These are phyloP conservation scores for Stephanodiscus minutulus DNA, from an alignment of 108 stramenopile species.

Conservation along the genomic window DNA sequence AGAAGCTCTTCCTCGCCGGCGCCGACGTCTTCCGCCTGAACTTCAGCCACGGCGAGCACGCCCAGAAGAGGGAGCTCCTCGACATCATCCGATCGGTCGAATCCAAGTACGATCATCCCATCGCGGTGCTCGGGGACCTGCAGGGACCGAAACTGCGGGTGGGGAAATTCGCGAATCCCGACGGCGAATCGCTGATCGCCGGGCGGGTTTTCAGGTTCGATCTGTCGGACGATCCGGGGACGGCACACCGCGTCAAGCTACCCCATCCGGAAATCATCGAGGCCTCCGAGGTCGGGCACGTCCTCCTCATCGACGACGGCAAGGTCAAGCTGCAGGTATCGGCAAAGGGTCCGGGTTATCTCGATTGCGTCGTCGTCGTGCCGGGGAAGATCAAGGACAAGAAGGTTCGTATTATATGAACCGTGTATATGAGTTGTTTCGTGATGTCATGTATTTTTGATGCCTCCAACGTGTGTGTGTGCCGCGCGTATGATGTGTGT, in stretches of 20 bases:
- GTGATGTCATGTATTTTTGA: neutral
- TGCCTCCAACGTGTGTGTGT: too few species aligned
- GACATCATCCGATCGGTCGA: slow-evolving; percentile 84
- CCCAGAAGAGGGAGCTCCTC: slow-evolving; percentile 92
- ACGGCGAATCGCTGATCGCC: slow-evolving; percentile 64
- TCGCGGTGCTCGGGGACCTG: slow-evolving; percentile 92
- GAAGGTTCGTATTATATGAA: slow-evolving; percentile 22
- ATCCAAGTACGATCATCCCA: slow-evolving; percentile 93
- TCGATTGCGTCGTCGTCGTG: slow-evolving; percentile 88
- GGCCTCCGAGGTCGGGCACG: slow-evolving; percentile 86
- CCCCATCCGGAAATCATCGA: slow-evolving; percentile 96
- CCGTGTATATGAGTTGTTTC: neutral
- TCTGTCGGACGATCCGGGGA: slow-evolving; percentile 80
- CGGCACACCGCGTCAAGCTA: slow-evolving; percentile 80
- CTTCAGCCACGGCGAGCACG: slow-evolving; percentile 93
- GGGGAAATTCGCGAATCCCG: slow-evolving; percentile 82
- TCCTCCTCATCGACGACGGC: slow-evolving; percentile 93
- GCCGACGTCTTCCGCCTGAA: slow-evolving; percentile 96
- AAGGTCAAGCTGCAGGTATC: slow-evolving; percentile 91
- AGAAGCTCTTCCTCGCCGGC: slow-evolving; percentile 92
- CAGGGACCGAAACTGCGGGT: slow-evolving; percentile 96
- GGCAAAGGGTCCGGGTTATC: slow-evolving; percentile 76
- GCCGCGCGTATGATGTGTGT: too few species aligned
- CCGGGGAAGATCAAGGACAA: slow-evolving; percentile 91
- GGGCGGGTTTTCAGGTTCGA: slow-evolving; percentile 93